These are phyloP conservation scores for Macrotyloma uniflorum DNA, from an alignment of 306 rosid genomes.

Conservation along the genomic window DNA sequence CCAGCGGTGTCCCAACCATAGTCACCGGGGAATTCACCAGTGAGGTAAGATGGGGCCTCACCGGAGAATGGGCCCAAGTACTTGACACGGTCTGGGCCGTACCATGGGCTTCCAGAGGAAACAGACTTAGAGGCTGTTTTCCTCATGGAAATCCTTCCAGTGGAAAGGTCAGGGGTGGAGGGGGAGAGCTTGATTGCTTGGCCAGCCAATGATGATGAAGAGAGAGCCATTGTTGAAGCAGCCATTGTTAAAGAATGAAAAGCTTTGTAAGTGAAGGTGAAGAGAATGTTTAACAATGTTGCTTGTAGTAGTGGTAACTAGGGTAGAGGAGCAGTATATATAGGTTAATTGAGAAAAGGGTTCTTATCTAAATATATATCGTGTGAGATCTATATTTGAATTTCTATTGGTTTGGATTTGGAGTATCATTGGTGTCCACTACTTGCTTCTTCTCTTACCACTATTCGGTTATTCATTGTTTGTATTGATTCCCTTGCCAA, in stretches of 20 bases:
- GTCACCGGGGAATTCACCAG: slow-evolving; percentile 34
- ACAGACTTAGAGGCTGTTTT: not conserved
- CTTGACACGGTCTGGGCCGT: too few relatives aligned
- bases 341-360: not conserved
- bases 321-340: not conserved
- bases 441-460: not conserved
- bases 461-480: not conserved
- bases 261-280: not conserved
- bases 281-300: not conserved
- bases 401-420: slow-evolving; percentile 1
- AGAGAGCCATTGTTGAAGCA: slow-evolving; percentile 32
- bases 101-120: not conserved
- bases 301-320: not conserved
- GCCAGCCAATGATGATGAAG: slow-evolving; percentile 32
- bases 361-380: slow-evolving; percentile 34
- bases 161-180: not conserved
- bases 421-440: not conserved
- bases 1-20: slow-evolving; percentile 37
- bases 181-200: not conserved
- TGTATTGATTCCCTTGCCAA: not conserved
- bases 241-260: not conserved
- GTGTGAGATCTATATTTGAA: not conserved
- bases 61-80: slow-evolving; percentile 30
- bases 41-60: slow-evolving; percentile 23
- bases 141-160: slow-evolving; percentile 5